Conservation (phyloP, 768 basidiomycete species). For the Rhodotorula graminis region DNA sequence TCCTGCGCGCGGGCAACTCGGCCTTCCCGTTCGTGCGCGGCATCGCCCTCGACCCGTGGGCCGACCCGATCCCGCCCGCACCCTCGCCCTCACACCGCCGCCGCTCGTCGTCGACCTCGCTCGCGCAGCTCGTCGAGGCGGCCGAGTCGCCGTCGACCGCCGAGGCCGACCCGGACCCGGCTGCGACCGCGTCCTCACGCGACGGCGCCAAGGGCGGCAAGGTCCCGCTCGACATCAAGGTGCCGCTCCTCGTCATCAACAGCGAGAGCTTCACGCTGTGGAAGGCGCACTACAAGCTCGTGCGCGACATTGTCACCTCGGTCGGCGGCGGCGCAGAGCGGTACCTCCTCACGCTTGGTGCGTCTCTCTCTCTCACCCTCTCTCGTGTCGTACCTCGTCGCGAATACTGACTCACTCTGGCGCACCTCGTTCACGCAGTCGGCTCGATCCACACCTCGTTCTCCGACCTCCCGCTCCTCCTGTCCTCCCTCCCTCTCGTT, state of each 20-base stretch:
- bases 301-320: constrained; percentile 6
- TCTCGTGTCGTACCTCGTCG: no score
- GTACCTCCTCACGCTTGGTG: constrained; percentile 31
- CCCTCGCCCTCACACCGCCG: not conserved
- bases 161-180: not conserved
- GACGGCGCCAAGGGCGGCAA: no score
- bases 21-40: constrained; percentile 58
- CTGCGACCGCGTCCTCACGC: not conserved
- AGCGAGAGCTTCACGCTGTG: constrained; percentile 48
- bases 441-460: constrained; percentile 41
- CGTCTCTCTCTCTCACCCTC: not conserved
- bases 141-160: not conserved
- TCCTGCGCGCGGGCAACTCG: constrained; percentile 44
- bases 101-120: not conserved
- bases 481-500: constrained; percentile 4
- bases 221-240: constrained; percentile 11
- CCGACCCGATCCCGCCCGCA: constrained; percentile 55
- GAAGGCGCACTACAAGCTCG: constrained; percentile 43
- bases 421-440: constrained; percentile 3
- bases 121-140: not conserved
- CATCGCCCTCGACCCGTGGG: constrained; percentile 75
- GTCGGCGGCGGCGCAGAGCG: not conserved
- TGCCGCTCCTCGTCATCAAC: constrained; percentile 48
- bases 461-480: constrained; percentile 39
- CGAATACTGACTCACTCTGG: no score